These are phyloP conservation scores for Sphaerulina vaccinii DNA, from an alignment of 2,329 filamentous ascomycete species.

Conservation along the genomic window DNA sequence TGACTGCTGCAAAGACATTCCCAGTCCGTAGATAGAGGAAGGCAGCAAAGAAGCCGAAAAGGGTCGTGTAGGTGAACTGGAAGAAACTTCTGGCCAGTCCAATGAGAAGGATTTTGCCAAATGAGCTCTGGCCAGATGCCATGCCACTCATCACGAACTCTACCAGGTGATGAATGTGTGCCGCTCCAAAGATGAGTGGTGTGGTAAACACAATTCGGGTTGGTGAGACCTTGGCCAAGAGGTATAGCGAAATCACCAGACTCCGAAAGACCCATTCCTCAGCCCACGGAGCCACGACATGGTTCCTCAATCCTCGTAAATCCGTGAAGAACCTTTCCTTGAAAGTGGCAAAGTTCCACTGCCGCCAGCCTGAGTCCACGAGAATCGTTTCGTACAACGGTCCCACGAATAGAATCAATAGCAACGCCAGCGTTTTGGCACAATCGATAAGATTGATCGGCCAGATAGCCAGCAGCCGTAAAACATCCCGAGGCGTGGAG, in stretches of 20 bases:
- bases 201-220: conserved; percentile 71
- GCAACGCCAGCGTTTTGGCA: conserved; percentile 63
- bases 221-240: conserved; percentile 61
- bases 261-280: conserved; percentile 95
- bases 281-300: conserved; percentile 78
- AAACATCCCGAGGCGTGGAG: conserved; percentile 52
- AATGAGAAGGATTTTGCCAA: conserved; percentile 26
- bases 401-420: conserved; percentile 75
- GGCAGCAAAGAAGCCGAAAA: conserved; percentile 91
- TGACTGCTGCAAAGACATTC: conserved; percentile 70
- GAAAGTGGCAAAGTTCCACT: conserved; percentile 50
- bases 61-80: conserved; percentile 84
- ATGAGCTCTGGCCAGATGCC: conserved; percentile 46
- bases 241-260: conserved; percentile 76
- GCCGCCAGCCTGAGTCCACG: conserved; percentile 66
- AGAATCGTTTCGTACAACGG: conserved; percentile 79
- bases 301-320: conserved; percentile 84
- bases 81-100: conserved; percentile 68
- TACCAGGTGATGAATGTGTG: conserved; percentile 93
- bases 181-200: conserved; percentile 86
- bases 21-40: conserved; percentile 86
- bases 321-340: conserved; percentile 63
- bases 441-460: conserved; percentile 59
- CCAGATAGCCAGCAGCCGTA: conserved; percentile 78
- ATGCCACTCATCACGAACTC: conserved; percentile 80